Conservation (phyloP, 108 stramenopile species). For the Nannochloropsis oceanica region DNA sequence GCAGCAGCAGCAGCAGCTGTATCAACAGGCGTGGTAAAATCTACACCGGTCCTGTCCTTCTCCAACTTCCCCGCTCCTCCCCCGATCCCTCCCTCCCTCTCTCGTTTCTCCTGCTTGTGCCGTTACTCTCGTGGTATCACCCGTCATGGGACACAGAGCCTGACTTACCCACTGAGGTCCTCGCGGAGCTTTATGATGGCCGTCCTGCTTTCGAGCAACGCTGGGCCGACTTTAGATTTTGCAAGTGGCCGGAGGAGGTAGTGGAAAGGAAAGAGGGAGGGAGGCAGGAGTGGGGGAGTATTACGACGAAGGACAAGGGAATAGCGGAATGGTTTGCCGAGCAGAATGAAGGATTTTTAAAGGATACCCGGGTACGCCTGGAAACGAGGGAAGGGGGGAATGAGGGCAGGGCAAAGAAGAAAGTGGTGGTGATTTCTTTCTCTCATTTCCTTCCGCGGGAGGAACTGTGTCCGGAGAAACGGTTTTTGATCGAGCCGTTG, state of each 20-base stretch:
- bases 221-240: slow-evolving; percentile 27
- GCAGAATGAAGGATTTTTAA: not conserved
- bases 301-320: not conserved
- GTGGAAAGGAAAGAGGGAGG: not conserved
- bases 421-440: slow-evolving; percentile 25
- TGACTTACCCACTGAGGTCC: slow-evolving; percentile 14
- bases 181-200: not conserved
- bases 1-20: not conserved
- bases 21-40: not conserved
- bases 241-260: slow-evolving; percentile 20
- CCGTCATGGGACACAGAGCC: slow-evolving; percentile 35
- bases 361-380: not conserved
- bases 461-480: slow-evolving; percentile 40
- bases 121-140: slow-evolving; percentile 36
- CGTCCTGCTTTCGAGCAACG: slow-evolving; percentile 12
- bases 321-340: slow-evolving; percentile 6
- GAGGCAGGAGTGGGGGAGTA: not conserved
- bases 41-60: not conserved
- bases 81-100: not conserved
- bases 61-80: not conserved
- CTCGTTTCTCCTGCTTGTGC: not conserved
- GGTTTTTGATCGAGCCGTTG: slow-evolving; percentile 32
- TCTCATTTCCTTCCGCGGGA: slow-evolving; percentile 39
- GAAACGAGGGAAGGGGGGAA: too few species aligned
- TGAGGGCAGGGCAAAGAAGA: not conserved